Evolutionary conservation across 2,329 filamentous ascomycete genomes (phyloP), one percentile per base, ranked within the genome.

Genomic region (Colletotrichum orbiculare): DNA sequence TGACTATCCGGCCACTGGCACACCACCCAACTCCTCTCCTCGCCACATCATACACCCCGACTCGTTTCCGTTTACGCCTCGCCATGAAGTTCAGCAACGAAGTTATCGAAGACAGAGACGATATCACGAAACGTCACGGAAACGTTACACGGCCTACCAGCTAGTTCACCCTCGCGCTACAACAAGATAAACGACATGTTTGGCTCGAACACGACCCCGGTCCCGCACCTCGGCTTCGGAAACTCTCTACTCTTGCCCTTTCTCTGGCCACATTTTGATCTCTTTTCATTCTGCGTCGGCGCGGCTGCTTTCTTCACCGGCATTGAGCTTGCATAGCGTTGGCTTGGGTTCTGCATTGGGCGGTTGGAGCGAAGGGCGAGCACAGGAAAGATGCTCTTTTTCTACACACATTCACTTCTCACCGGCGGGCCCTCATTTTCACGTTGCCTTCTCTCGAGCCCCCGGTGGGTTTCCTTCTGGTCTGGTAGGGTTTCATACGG

Each of bases 51-150:
- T 47, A 38, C n/a, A 43, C 17, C 37, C 52, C 57, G 33, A 50
- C 42, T 34, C 39, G 48, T 12, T 56, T 48, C 39, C 43, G 45
- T 37, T 65, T 42, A 61, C 62, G 66, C 56, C 56, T 54, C 25
- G 62, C 53, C 62, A 66, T 65, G 64, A 65, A 64, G 38, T 56
- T 59, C 69, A 59, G 62, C 65, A 69, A 69, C 66, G 68, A 74
- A 73, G 62, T 70, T 72, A 72, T 69, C 71, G 71, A 75, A 75
- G 75, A 75, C 71, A 69, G 56, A 70, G 68, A 66, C 54, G 64
- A 66, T 60, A 64, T 66, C 53, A 66, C 64, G 64, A 64, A 57
- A 54, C 60, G 48, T 49, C 47, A 63, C 25, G 52, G 46, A 62
- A 46, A 59, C 49, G 25, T 64, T 64, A 49, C 11, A 66, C 64